Evolutionary conservation across 73 alveolate species (phyloP).

Genomic region (Paraurostyla sp.): DNA sequence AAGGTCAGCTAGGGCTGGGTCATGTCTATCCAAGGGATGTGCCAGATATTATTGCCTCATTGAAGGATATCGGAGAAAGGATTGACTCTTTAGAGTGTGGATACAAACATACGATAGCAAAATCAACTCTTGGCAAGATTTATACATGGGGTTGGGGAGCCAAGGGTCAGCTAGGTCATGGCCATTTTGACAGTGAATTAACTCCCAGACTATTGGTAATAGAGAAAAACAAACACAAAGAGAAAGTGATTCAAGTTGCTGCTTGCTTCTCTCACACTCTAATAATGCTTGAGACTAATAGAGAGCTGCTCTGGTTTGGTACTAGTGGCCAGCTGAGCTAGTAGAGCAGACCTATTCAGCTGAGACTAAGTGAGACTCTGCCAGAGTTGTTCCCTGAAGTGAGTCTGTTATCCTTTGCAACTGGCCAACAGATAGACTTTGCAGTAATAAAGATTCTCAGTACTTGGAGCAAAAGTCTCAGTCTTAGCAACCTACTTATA

Average conservation of each 20-base stretch:
- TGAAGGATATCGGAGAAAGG: slow-evolving; percentile 88
- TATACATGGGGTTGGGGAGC: slow-evolving; percentile 99
- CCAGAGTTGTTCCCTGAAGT: slow-evolving; percentile 87
- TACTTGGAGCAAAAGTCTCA: slow-evolving; percentile 88
- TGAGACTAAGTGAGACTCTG: slow-evolving; percentile 76
- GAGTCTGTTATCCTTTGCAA: slow-evolving; percentile 52
- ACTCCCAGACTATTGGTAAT: slow-evolving; percentile 89
- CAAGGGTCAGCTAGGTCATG: slow-evolving; percentile 97
- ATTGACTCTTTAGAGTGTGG: slow-evolving; percentile 97
- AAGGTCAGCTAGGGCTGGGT: slow-evolving; percentile 96
- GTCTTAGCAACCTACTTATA: slow-evolving; percentile 82
- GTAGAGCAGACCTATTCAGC: slow-evolving; percentile 77
- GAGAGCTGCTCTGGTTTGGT: slow-evolving; percentile 91
- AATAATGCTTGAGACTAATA: slow-evolving; percentile 83
- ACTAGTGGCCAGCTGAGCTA: slow-evolving; percentile 83
- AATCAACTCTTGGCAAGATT: slow-evolving; percentile 94
- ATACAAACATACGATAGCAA: slow-evolving; percentile 96
- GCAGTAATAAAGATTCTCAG: slow-evolving; percentile 83
- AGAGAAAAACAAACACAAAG: slow-evolving; percentile 87
- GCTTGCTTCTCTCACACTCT: slow-evolving; percentile 93
- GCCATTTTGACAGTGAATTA: slow-evolving; percentile 80
- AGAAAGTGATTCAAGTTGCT: slow-evolving; percentile 86
- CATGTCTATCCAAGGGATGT: slow-evolving; percentile 89
- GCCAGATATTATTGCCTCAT: slow-evolving; percentile 83
- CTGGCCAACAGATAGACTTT: slow-evolving; percentile 70